A percentile compares a stretch with the other conserved stretches of the same genome.
phyloP scores from a whole-genome alignment of 1,284 basidiomycete genomes.

The Malassezia brasiliensis region DNA sequence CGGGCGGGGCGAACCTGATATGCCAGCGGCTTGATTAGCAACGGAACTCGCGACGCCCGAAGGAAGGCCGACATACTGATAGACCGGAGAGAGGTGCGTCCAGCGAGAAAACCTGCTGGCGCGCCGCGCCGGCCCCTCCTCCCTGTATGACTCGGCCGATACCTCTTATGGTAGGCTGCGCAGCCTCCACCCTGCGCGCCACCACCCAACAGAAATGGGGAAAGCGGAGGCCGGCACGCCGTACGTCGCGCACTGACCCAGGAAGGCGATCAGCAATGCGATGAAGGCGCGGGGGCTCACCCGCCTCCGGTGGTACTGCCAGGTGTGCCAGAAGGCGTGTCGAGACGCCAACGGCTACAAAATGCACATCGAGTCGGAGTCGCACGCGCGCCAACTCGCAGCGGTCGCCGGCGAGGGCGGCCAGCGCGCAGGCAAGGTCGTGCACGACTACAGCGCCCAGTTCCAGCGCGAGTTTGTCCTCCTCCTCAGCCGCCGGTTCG shows the following conservation, averaged over 20 bases:
- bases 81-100: background rate
- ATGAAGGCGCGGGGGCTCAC: conserved; percentile 46
- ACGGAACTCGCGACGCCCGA: conserved; percentile 5
- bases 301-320: conserved; percentile 47
- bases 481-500: conserved; percentile 62
- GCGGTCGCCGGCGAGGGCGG: conserved; percentile 59
- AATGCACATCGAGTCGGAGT: conserved; percentile 67
- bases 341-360: conserved; percentile 46
- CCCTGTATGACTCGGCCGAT: conserved; percentile 11
- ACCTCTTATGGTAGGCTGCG: conserved; percentile 5
- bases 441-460: conserved; percentile 74
- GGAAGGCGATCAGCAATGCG: conserved; percentile 43
- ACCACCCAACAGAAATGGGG: conserved; percentile 7
- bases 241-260: conserved; percentile 15
- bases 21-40: conserved; percentile 7
- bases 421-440: conserved; percentile 79
- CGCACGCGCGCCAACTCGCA: conserved; percentile 89
- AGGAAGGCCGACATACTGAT: conserved; percentile 15
- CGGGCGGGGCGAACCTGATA: conserved; percentile 4
- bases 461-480: conserved; percentile 88
- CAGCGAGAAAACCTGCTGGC: background rate
- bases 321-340: conserved; percentile 44
- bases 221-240: conserved; percentile 18
- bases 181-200: conserved; percentile 7
- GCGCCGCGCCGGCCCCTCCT: no score